A percentile compares a stretch with the other conserved stretches of the same genome.
phyloP scores from a whole-genome alignment of 805 yeast species.

The Suhomyces prunicola region DNA sequence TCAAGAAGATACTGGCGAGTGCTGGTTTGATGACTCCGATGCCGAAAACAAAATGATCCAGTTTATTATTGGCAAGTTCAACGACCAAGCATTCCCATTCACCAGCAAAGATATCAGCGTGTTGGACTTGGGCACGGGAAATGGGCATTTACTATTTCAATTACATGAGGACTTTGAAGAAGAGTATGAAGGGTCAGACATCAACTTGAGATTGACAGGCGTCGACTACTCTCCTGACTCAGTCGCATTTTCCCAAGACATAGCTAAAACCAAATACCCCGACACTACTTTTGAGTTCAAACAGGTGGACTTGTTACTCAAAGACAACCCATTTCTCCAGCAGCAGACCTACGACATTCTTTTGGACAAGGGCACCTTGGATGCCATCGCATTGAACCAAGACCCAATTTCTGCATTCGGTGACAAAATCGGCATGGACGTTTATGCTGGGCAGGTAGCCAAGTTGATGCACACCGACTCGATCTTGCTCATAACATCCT shows the following conservation, averaged over 20 bases:
- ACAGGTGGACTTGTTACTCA: conserved; percentile 60
- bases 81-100: conserved; percentile 22
- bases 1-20: conserved; percentile 86
- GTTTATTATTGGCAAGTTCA: conserved; percentile 55
- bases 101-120: conserved; percentile 36
- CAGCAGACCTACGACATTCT: conserved; percentile 62
- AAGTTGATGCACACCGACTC: conserved; percentile 56
- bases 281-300: conserved; percentile 49
- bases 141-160: conserved; percentile 83
- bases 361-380: conserved; percentile 92
- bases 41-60: conserved; percentile 85
- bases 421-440: conserved; percentile 48
- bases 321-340: conserved; percentile 34
- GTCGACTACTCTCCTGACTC: conserved; percentile 84
- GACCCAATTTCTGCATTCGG: conserved; percentile 40
- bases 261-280: conserved; percentile 43
- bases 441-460: conserved; percentile 60
- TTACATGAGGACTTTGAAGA: conserved; percentile 61
- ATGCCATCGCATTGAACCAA: conserved; percentile 89
- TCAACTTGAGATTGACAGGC: conserved; percentile 42
- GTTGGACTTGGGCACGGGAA: conserved; percentile 92
- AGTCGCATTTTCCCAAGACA: conserved; percentile 65
- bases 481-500: conserved; percentile 75
- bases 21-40: conserved; percentile 95
- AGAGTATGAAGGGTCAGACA: conserved; percentile 35